Conservation (phyloP, 768 basidiomycete species). For the Dacryopinax spathularia region DNA sequence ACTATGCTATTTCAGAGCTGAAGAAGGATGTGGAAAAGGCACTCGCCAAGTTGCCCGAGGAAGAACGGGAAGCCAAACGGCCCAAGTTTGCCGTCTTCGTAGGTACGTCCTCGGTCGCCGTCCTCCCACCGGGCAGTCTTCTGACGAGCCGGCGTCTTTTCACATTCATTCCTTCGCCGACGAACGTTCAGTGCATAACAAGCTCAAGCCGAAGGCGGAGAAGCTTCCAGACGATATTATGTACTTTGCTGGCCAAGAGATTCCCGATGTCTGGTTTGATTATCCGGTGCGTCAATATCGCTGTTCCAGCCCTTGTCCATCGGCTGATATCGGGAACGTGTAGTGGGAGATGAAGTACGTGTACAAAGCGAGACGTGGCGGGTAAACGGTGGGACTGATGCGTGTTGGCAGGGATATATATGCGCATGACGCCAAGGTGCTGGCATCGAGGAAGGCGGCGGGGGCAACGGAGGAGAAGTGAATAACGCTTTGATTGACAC, state of each 20-base stretch:
- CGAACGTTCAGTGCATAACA: conserved; percentile 55
- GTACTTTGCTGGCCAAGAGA: conserved; percentile 76
- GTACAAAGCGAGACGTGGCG: not conserved
- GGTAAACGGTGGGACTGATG: not conserved
- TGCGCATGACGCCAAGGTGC: conserved; percentile 39
- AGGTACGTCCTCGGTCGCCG: conserved; percentile 19
- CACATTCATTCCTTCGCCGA: not conserved
- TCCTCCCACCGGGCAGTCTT: not conserved
- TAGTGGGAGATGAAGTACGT: conserved; percentile 60
- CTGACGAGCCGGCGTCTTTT: not conserved
- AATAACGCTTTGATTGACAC: not conserved
- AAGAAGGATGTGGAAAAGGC: conserved; percentile 74
- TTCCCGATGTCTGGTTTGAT: conserved; percentile 27
- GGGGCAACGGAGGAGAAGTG: not conserved
- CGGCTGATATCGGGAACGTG: not conserved
- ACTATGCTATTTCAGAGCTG: conserved; percentile 82
- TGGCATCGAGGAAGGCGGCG: not conserved
- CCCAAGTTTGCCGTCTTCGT: conserved; percentile 90
- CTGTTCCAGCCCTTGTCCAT: not conserved
- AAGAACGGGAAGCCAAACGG: conserved; percentile 54
- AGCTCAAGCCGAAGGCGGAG: conserved; percentile 73
- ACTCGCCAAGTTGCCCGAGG: conserved; percentile 47
- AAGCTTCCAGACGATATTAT: conserved; percentile 49
- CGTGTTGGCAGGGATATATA: conserved; percentile 47
- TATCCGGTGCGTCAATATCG: conserved; percentile 18